phyloP scores from a whole-genome alignment of 345 rosid genomes.

The Eucalyptus coolabah region DNA sequence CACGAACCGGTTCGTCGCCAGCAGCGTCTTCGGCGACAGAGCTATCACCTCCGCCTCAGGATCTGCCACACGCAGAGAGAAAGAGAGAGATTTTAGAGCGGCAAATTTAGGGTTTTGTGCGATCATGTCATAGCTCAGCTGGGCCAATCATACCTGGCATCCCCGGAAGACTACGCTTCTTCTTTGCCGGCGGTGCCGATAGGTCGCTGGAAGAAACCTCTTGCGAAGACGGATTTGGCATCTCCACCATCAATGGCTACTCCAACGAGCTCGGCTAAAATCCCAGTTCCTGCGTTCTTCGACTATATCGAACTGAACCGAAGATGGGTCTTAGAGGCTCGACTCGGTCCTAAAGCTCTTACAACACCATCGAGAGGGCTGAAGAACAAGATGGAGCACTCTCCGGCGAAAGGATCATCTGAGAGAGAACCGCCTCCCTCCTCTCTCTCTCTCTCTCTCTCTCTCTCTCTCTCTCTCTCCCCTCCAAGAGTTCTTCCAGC shows the following conservation, averaged over 20 bases:
- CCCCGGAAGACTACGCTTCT: slow-evolving; percentile 77
- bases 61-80: slow-evolving; percentile 17
- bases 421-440: not conserved
- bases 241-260: not conserved
- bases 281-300: not conserved
- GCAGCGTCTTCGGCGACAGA: slow-evolving; percentile 45
- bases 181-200: slow-evolving; percentile 18
- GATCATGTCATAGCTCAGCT: not conserved
- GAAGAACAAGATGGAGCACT: not conserved
- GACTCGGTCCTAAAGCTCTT: not conserved
- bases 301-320: not conserved
- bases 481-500: not conserved
- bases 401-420: not conserved
- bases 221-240: slow-evolving; percentile 25
- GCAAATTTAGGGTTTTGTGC: not conserved
- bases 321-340: not conserved
- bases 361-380: not conserved
- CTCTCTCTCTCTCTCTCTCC: not conserved
- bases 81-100: not conserved
- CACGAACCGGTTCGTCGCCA: slow-evolving; percentile 59
- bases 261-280: not conserved
- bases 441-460: not conserved
- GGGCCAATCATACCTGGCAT: slow-evolving; percentile 44
- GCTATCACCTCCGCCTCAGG: slow-evolving; percentile 71
- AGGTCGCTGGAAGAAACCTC: slow-evolving; percentile 22